Percentiles rank a stretch among this genome's conserved stretches.
Evolutionary conservation across 768 basidiomycete genomes (phyloP).

Genomic region (Chalciporus pseudorubinellus): DNA sequence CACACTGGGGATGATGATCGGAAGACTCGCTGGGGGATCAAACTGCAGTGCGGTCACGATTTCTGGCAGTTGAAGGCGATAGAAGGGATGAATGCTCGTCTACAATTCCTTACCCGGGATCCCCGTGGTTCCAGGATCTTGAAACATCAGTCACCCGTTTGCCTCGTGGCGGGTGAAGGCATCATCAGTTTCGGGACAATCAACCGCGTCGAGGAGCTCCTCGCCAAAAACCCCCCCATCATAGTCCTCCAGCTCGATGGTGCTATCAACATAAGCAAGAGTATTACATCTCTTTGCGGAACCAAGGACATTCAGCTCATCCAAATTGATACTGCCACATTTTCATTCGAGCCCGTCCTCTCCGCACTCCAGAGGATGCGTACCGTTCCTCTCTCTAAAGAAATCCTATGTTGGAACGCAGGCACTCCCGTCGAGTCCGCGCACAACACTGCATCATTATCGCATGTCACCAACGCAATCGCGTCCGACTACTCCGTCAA

Average conservation of each 20-base stretch:
- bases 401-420: slow-evolving; percentile 53
- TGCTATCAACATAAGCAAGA: slow-evolving; percentile 33
- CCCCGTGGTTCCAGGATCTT: slow-evolving; percentile 35
- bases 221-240: slow-evolving; percentile 45
- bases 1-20: slow-evolving; percentile 27
- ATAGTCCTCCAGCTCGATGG: slow-evolving; percentile 56
- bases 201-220: slow-evolving; percentile 50
- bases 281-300: slow-evolving; percentile 38
- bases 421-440: slow-evolving; percentile 1
- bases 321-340: slow-evolving; percentile 57
- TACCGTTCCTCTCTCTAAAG: slow-evolving; percentile 44
- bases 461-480: slow-evolving; percentile 24
- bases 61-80: slow-evolving; percentile 34
- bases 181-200: slow-evolving; percentile 55
- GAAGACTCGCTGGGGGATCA: slow-evolving; percentile 41
- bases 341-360: slow-evolving; percentile 63
- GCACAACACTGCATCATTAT: neutral
- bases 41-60: slow-evolving; percentile 35
- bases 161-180: slow-evolving; percentile 46
- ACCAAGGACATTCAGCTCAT: slow-evolving; percentile 41
- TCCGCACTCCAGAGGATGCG: slow-evolving; percentile 46
- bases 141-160: slow-evolving; percentile 53
- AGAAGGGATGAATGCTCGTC: neutral
- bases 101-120: neutral
- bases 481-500: slow-evolving; percentile 34